Evolutionary conservation across 805 yeast species (phyloP).

Genomic region (Pichia californica): DNA sequence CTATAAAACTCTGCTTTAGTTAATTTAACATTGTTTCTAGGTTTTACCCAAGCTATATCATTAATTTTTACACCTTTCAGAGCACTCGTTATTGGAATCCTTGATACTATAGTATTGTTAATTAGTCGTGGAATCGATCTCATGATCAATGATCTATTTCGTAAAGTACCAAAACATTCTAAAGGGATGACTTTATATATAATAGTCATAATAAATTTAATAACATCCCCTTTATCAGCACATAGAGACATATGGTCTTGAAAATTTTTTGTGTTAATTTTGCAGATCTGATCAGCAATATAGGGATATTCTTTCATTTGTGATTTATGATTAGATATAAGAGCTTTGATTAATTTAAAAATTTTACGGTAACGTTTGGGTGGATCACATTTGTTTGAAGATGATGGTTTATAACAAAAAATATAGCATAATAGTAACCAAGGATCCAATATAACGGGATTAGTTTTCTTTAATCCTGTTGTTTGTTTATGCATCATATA

Average conservation of each 20-base stretch:
- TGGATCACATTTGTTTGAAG: constrained; percentile 2
- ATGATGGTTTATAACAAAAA: constrained; percentile 3
- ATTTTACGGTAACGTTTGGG: constrained; percentile 23
- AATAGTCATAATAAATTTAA: constrained; percentile 36
- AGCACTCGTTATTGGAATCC: constrained; percentile 28
- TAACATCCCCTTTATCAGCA: constrained; percentile 30
- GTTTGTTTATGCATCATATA: constrained; percentile 24
- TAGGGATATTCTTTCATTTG: constrained; percentile 28
- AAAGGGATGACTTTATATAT: constrained; percentile 45
- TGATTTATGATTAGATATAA: constrained; percentile 31
- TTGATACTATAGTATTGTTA: constrained; percentile 32
- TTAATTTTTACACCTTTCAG: constrained; percentile 33
- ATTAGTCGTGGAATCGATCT: constrained; percentile 34
- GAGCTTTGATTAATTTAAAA: constrained; percentile 14
- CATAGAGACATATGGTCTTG: constrained; percentile 29
- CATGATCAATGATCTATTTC: constrained; percentile 40
- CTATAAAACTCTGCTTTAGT: constrained; percentile 38
- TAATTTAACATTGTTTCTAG: constrained; percentile 17
- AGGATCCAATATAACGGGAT: constrained; percentile 21
- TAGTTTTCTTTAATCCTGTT: constrained; percentile 10
- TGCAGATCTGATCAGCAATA: constrained; percentile 32
- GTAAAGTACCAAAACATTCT: constrained; percentile 44
- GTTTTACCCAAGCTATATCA: constrained; percentile 53
- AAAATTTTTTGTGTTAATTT: constrained; percentile 4
- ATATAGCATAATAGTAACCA: constrained; percentile 10